phyloP scores from a whole-genome alignment of 495 filamentous ascomycete species.

The Aspergillus carlsbadensis region DNA sequence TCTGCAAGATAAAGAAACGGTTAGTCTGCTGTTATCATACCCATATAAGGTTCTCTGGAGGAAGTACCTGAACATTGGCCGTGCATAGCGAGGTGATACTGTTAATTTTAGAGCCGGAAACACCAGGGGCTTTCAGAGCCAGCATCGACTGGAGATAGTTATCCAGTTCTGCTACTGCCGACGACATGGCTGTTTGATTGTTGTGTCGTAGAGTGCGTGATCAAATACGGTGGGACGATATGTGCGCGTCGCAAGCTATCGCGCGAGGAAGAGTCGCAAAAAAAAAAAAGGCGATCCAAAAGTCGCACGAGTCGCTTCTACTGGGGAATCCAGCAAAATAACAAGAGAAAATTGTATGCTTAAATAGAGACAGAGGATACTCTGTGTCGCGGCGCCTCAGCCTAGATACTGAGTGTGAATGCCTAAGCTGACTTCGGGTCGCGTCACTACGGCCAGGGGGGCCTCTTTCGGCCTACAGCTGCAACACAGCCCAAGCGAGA shows the following conservation, averaged over 20 bases:
- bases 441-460: slow-evolving; percentile 46
- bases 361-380: slow-evolving; percentile 15
- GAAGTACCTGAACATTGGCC: slow-evolving; percentile 85
- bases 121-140: slow-evolving; percentile 85
- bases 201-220: slow-evolving; percentile 9
- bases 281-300: slow-evolving; percentile 13
- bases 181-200: slow-evolving; percentile 56
- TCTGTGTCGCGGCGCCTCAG: slow-evolving; percentile 11
- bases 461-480: slow-evolving; percentile 45
- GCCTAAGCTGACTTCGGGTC: slow-evolving; percentile 31
- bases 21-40: slow-evolving; percentile 39
- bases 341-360: slow-evolving; percentile 17
- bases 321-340: slow-evolving; percentile 26
- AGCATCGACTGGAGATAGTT: slow-evolving; percentile 88
- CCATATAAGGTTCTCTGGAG: no score
- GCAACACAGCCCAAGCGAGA: slow-evolving; percentile 43
- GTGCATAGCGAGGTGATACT: slow-evolving; percentile 83
- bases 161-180: slow-evolving; percentile 88
- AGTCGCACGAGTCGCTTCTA: slow-evolving; percentile 24
- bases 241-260: slow-evolving; percentile 18
- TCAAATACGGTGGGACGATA: slow-evolving; percentile 17
- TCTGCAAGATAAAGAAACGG: slow-evolving; percentile 52
- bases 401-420: slow-evolving; percentile 7
- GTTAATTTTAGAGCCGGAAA: slow-evolving; percentile 85
- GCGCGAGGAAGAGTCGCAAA: slow-evolving; percentile 11